These are phyloP conservation scores for Trichoderma sp. DNA, from an alignment of 2,329 filamentous ascomycete genomes.

Conservation along the genomic window DNA sequence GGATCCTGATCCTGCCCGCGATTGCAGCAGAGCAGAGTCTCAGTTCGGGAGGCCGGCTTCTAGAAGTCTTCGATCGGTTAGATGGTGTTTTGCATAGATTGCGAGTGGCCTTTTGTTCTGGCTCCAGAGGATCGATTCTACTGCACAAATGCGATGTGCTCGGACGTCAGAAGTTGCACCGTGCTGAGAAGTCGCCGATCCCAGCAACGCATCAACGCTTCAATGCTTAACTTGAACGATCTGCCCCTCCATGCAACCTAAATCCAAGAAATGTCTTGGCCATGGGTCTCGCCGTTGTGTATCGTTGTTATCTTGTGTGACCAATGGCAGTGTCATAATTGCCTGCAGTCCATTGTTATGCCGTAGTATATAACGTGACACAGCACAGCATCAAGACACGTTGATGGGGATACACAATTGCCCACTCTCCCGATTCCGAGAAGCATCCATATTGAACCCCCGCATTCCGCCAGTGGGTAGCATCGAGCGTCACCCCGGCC, in stretches of 20 bases:
- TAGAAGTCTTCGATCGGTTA: neutral
- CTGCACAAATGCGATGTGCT: neutral
- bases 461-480: neutral
- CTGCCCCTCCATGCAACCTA: neutral
- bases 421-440: neutral
- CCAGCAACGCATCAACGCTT: neutral
- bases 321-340: neutral
- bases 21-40: neutral
- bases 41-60: neutral
- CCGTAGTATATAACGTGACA: neutral
- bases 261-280: neutral
- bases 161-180: neutral
- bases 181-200: neutral
- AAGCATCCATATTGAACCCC: neutral
- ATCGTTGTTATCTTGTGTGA: neutral
- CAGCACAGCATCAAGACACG: neutral
- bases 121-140: neutral
- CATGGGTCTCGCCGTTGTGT: neutral
- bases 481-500: neutral
- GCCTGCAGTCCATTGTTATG: neutral
- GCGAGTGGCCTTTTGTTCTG: neutral
- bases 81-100: neutral
- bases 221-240: neutral
- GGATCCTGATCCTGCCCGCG: neutral
- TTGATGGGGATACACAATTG: neutral